phyloP scores from a whole-genome alignment of 805 yeast genomes.

The Cyberlindnera subsufficiens region DNA sequence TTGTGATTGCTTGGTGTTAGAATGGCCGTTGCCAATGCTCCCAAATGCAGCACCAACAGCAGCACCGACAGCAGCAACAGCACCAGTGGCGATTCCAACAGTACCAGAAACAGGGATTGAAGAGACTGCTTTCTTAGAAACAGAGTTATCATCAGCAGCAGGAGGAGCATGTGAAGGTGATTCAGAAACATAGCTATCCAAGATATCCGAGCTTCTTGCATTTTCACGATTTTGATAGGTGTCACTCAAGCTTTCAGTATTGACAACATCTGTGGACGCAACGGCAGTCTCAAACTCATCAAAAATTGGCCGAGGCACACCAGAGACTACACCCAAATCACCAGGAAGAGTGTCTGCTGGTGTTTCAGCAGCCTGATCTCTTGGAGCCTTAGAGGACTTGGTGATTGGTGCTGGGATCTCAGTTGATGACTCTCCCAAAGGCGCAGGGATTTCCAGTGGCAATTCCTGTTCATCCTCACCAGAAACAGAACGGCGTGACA shows the following conservation, averaged over 20 bases:
- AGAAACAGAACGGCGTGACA: background rate
- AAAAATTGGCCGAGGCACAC: background rate
- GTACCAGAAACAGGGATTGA: slow-evolving; percentile 4
- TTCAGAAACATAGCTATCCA: slow-evolving; percentile 22
- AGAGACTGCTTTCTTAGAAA: background rate
- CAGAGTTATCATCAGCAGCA: background rate
- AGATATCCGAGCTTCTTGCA: slow-evolving; percentile 23
- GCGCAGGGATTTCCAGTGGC: slow-evolving; percentile 25
- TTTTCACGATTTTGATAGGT: slow-evolving; percentile 2
- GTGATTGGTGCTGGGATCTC: slow-evolving; percentile 16
- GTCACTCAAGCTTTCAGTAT: background rate
- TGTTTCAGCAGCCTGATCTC: no score
- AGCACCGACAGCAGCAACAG: slow-evolving; percentile 9
- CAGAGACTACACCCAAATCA: background rate
- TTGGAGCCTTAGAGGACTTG: background rate
- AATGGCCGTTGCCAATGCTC: background rate
- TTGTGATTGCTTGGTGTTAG: background rate
- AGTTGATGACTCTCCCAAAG: slow-evolving; percentile 20
- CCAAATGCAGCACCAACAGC: slow-evolving; percentile 1
- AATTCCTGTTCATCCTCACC: slow-evolving; percentile 15
- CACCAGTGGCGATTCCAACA: slow-evolving; percentile 6
- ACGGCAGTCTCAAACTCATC: slow-evolving; percentile 15
- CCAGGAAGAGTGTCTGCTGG: background rate
- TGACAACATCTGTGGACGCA: slow-evolving; percentile 5
- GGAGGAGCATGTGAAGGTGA: background rate